phyloP scores from a whole-genome alignment of 2,329 filamentous ascomycete genomes.

The Epicoccum nigrum region DNA sequence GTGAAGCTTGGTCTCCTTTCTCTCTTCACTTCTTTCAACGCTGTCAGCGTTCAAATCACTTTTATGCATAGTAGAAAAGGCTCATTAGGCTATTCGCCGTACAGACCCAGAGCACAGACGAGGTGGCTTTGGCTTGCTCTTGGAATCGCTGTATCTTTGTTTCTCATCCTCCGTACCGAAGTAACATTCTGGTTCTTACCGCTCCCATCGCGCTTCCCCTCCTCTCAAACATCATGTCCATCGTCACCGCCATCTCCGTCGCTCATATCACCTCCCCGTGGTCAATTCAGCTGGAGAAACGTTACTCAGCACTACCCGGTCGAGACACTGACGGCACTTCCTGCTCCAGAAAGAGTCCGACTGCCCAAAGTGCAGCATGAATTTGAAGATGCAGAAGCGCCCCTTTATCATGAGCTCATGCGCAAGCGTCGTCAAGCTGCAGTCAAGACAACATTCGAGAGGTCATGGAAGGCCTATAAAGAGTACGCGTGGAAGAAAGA shows the following conservation, averaged over 20 bases:
- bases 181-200: slow-evolving; percentile 17
- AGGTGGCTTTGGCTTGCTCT: slow-evolving; percentile 21
- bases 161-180: slow-evolving; percentile 17
- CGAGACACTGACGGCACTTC: slow-evolving; percentile 72
- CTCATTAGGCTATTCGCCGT: slow-evolving; percentile 13
- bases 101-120: slow-evolving; percentile 17
- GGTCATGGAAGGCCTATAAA: slow-evolving; percentile 81
- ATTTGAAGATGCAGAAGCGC: slow-evolving; percentile 59
- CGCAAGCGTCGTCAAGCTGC: slow-evolving; percentile 67
- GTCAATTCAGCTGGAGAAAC: slow-evolving; percentile 22
- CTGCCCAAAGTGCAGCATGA: slow-evolving; percentile 76
- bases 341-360: slow-evolving; percentile 68
- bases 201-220: slow-evolving; percentile 12
- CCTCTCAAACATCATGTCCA: slow-evolving; percentile 23
- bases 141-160: slow-evolving; percentile 16
- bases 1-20: not conserved
- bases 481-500: slow-evolving; percentile 81
- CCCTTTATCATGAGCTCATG: slow-evolving; percentile 51
- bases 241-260: slow-evolving; percentile 20
- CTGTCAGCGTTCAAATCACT: not conserved
- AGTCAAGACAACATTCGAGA: slow-evolving; percentile 75
- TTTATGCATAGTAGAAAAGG: slow-evolving; percentile 21
- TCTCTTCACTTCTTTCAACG: not conserved
- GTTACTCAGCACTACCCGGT: slow-evolving; percentile 24
- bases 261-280: slow-evolving; percentile 8